Percentiles rank a stretch among this genome's conserved stretches.
phyloP scores from a whole-genome alignment of 768 basidiomycete species.

The Tephrocybe sp. region DNA sequence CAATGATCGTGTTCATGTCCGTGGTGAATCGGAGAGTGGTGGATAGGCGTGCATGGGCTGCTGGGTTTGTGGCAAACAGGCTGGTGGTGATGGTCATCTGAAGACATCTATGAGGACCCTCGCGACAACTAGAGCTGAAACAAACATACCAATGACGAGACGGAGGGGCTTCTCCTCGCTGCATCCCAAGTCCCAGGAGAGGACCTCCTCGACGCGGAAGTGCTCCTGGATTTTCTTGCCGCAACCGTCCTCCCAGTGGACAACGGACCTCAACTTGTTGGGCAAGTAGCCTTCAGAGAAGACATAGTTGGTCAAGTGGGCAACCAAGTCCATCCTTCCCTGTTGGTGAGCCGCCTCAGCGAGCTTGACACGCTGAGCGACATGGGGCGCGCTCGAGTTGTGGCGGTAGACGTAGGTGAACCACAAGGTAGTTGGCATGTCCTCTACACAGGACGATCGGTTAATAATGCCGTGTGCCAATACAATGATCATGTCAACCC shows the following conservation, averaged over 20 bases:
- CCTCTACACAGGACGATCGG: constrained; percentile 29
- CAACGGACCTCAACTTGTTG: constrained; percentile 32
- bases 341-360: constrained; percentile 20
- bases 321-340: constrained; percentile 35
- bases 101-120: background rate
- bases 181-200: constrained; percentile 30
- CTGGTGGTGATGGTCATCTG: constrained; percentile 9
- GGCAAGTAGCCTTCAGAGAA: constrained; percentile 40
- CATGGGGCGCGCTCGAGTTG: constrained; percentile 27
- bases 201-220: constrained; percentile 22
- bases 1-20: constrained; percentile 6
- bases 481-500: constrained; percentile 11
- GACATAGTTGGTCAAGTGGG: constrained; percentile 49
- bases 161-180: constrained; percentile 35
- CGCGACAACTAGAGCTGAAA: background rate
- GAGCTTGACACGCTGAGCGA: constrained; percentile 45
- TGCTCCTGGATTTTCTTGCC: constrained; percentile 32
- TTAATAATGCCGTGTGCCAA: background rate
- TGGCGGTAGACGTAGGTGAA: constrained; percentile 43
- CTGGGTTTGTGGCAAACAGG: constrained; percentile 3
- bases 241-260: constrained; percentile 41
- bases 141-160: constrained; percentile 35
- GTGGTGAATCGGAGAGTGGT: constrained; percentile 1
- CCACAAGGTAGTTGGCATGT: constrained; percentile 40
- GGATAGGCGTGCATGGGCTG: background rate